Evolutionary conservation across 805 yeast genomes (phyloP).

Genomic region (Priceomyces fermenticarens): DNA sequence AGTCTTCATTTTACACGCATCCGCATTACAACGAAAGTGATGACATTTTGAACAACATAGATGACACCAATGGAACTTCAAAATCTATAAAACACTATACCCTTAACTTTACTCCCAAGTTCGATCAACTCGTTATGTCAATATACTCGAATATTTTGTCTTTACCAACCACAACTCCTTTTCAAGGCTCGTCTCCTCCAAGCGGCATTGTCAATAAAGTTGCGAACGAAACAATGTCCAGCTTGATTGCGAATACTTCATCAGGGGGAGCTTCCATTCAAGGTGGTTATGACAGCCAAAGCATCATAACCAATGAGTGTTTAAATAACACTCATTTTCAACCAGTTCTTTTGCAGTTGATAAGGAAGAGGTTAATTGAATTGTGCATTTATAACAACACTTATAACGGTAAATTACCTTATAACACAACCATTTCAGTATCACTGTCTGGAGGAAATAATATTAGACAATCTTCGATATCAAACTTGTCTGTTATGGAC

Average conservation of each 20-base stretch:
- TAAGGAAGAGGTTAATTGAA: conserved; percentile 39
- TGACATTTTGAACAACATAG: conserved; percentile 40
- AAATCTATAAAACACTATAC: conserved; percentile 29
- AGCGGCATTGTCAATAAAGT: conserved; percentile 43
- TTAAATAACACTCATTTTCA: conserved; percentile 29
- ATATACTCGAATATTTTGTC: conserved; percentile 32
- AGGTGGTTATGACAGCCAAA: conserved; percentile 28
- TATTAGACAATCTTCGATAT: conserved; percentile 36
- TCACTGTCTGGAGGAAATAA: conserved; percentile 7
- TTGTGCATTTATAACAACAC: conserved; percentile 27
- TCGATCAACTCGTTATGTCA: conserved; percentile 36
- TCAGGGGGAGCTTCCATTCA: conserved; percentile 14
- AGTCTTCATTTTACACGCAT: conserved; percentile 23
- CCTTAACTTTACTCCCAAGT: conserved; percentile 30
- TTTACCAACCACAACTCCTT: conserved; percentile 45
- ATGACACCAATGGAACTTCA: conserved; percentile 19
- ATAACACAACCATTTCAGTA: conserved; percentile 21
- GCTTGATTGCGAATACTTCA: conserved; percentile 17
- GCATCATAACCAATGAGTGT: conserved; percentile 29
- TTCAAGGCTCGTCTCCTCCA: conserved; percentile 41
- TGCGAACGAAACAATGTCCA: conserved; percentile 39
- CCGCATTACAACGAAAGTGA: conserved; percentile 38
- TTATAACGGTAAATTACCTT: conserved; percentile 18
- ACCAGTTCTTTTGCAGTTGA: conserved; percentile 39
- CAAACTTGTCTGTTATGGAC: conserved; percentile 39